A percentile compares a stretch with the other conserved stretches of the same genome.
Evolutionary conservation across 2,329 filamentous ascomycete genomes (phyloP).

Genomic region (Pseudogymnoascus sp.): DNA sequence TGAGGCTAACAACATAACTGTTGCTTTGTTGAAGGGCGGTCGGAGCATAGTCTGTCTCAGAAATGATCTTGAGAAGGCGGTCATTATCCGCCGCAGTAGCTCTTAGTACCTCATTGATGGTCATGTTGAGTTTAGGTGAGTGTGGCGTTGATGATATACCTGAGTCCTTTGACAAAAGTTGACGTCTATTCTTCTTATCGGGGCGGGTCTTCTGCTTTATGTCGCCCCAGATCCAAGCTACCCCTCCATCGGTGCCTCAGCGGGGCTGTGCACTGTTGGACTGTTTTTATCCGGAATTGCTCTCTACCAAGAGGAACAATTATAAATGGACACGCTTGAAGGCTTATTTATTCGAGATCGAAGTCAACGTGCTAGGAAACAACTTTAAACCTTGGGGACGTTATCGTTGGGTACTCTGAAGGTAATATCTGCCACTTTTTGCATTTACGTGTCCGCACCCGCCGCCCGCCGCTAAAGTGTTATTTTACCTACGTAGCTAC

Average conservation of each 20-base stretch:
- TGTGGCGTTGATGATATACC: background rate
- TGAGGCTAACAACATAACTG: slow-evolving; percentile 39
- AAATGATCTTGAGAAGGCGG: slow-evolving; percentile 39
- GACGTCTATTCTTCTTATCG: background rate
- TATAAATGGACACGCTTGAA: background rate
- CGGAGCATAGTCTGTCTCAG: slow-evolving; percentile 42
- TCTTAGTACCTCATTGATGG: slow-evolving; percentile 29
- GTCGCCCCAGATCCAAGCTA: background rate
- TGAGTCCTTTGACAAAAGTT: background rate
- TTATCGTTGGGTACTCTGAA: no score
- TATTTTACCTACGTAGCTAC: no score
- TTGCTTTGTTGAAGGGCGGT: slow-evolving; percentile 39
- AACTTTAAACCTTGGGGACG: no score
- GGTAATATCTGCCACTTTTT: no score
- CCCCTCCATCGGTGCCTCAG: background rate
- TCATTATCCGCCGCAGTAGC: slow-evolving; percentile 35
- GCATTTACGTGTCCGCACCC: no score
- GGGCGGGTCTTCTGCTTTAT: background rate
- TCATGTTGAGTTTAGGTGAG: background rate
- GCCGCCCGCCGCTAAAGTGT: no score
- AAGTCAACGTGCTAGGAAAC: background rate
- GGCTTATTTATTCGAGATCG: background rate
- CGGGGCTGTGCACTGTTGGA: background rate
- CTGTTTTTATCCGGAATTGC: background rate
- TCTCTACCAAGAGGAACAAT: background rate